Conservation (phyloP, 768 basidiomycete species). For the Epithele typhae region DNA sequence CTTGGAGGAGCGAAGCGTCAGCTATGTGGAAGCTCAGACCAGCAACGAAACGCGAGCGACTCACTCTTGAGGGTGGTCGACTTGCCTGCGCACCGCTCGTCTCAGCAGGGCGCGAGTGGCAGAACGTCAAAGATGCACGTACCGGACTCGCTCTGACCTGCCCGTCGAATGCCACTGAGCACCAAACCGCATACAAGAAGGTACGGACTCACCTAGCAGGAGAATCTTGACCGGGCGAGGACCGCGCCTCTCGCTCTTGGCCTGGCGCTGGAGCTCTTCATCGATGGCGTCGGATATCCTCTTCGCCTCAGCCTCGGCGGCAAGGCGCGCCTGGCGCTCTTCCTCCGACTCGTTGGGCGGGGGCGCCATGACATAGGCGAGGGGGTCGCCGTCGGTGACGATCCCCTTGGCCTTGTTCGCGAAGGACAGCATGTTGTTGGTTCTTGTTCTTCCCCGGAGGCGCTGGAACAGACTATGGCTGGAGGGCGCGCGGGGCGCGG, state of each 20-base stretch:
- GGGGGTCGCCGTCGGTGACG: slow-evolving; percentile 41
- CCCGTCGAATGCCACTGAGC: background rate
- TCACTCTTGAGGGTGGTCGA: slow-evolving; percentile 36
- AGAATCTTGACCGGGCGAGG: slow-evolving; percentile 32
- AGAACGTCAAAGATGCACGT: slow-evolving; percentile 1
- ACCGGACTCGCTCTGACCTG: slow-evolving; percentile 33
- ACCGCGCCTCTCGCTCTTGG: slow-evolving; percentile 21
- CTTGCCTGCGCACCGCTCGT: slow-evolving; percentile 25
- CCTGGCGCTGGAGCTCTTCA: slow-evolving; percentile 31
- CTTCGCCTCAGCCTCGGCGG: slow-evolving; percentile 52
- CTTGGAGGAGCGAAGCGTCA: slow-evolving; percentile 31
- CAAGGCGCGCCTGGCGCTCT: slow-evolving; percentile 40
- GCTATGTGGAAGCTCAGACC: background rate
- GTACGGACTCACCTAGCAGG: slow-evolving; percentile 28
- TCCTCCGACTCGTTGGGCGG: slow-evolving; percentile 51
- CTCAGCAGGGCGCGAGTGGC: background rate
- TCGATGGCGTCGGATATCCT: slow-evolving; percentile 48
- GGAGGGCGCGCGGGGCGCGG: background rate
- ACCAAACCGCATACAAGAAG: background rate
- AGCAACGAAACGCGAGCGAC: slow-evolving; percentile 3
- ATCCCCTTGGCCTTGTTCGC: slow-evolving; percentile 8
- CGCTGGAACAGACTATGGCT: background rate
- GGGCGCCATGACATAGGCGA: slow-evolving; percentile 48
- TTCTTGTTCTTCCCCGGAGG: no score
- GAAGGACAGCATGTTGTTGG: slow-evolving; percentile 6